Base-by-base conservation (phyloP, 768 basidiomycete species). In the Phlebiopsis flavidoalba region DNA sequence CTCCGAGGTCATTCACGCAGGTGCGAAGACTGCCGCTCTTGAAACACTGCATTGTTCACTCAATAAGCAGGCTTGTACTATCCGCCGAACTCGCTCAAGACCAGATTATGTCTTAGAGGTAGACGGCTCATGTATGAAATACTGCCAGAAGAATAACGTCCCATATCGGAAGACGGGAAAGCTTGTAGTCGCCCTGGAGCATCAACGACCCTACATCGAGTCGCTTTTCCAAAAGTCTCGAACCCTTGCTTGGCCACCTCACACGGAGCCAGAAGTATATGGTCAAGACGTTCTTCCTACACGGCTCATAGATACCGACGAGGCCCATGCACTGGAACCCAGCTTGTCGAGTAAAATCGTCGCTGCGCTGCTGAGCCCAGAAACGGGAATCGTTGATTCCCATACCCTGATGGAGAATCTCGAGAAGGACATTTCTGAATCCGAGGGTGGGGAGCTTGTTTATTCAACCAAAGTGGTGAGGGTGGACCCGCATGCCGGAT, bases 1-100 rank as follows among this genome's bases (percentile, higher is more conserved):
- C 71, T 95, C 94, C 0, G 95, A 97, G 69, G 95, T 98, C 22
- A 89, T 98, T 26, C 95, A 98, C 75, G 88, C 91, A 62, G 94
- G 91, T 86, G 68, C 47, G 70, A 62, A 12, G 33, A 7, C 33
- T 11, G 52, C 8, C 52, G 36, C 21, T 36, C 10, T 11, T 17
- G 31, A 36, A 33, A 14, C 11, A 40, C 43, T 7, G 53, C 24
- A 56, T 36, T 36, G 36, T 37, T 55, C 17, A 53, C 45, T 8
- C 22, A 59, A 6, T 5, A 47, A 22, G 24, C 65, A 93, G 92
- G 92, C 24, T 76, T 94, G 1, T 93, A 94, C 69, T 96, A 96
- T 69, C 93, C 94, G 0, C 73, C 81, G 2, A 75, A 84, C 22
- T 96, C 94, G 1, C 76, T 95, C 62, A 98, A 98, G 74, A 94